Base-by-base conservation (phyloP, 1,284 basidiomycete genomes). In the Ustilago nuda region DNA sequence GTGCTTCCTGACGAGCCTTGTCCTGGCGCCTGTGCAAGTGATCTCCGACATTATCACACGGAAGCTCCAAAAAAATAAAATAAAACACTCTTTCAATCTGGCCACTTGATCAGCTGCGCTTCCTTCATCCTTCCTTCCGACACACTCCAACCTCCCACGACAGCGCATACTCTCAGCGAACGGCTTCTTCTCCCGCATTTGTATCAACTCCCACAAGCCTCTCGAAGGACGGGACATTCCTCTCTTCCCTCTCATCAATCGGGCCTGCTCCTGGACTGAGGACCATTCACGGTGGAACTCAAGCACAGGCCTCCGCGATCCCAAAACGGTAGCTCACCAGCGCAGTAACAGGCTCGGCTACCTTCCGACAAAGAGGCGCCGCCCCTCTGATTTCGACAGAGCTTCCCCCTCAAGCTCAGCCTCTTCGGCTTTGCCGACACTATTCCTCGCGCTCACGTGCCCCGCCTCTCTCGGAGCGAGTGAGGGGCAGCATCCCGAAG, bases 321-420 rank as follows among this genome's bases (percentile, higher is more conserved):
- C 15, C 37, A 39, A 39, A 39, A 39, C 23, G 23, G 37, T 17
- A 39, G 37, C 37, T 39, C 37, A 39, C 2, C 37, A 48, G 19
- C 48, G 12, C 8, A 50, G 27, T 19, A 19, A n/a, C 46, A 48
- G 19, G n/a, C 13, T 43, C 55, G 12, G 56, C 36, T 39, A 23
- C n/a, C 8, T 39, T 45, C 50, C 50, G 17, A 52, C 43, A 30
- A 55, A 50, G 60, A 55, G 60, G 52, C 51, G 51, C 35, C 48
- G 60, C 32, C 30, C 51, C 60, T 54, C 60, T 30, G 15, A 23
- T 30, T 45, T 51, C 30, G 19, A 19, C 52, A 11, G 43, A 36
- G 45, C 52, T 45, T 54, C 32, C 32, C 39, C 43, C 35, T 30
- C 19, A 61, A n/a, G 51, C 23, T 19, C 56, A 17, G 30, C 43